phyloP scores from a whole-genome alignment of 495 filamentous ascomycete genomes.

The Bathelium albidoporum region DNA sequence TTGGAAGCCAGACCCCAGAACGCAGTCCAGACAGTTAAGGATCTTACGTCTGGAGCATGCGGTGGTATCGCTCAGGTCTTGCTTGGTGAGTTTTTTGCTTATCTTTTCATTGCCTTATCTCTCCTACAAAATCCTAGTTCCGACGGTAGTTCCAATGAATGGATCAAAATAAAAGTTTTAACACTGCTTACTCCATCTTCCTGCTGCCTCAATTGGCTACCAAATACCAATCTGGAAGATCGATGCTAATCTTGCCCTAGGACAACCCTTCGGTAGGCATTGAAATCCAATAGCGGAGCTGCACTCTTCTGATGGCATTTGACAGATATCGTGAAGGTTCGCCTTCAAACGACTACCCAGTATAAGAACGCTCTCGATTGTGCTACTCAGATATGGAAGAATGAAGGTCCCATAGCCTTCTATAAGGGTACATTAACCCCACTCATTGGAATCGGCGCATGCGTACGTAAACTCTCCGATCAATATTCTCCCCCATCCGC shows the following conservation, averaged over 20 bases:
- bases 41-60: slow-evolving; percentile 80
- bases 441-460: slow-evolving; percentile 90
- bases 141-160: too few relatives aligned
- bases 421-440: slow-evolving; percentile 99
- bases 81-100: slow-evolving; percentile 56
- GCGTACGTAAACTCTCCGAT: slow-evolving; percentile 42
- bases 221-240: not conserved
- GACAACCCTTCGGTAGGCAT: slow-evolving; percentile 74
- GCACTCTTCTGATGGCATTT: not conserved
- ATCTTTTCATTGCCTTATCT: not conserved
- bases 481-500: not conserved
- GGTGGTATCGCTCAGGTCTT: slow-evolving; percentile 92
- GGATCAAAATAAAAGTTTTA: too few relatives aligned
- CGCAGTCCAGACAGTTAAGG: slow-evolving; percentile 60
- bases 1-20: not conserved
- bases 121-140: too few relatives aligned
- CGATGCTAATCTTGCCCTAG: slow-evolving; percentile 35
- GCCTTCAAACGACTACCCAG: slow-evolving; percentile 75
- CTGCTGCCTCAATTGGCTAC: too few relatives aligned
- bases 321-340: slow-evolving; percentile 93
- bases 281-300: not conserved
- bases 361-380: slow-evolving; percentile 72
- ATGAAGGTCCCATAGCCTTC: slow-evolving; percentile 84
- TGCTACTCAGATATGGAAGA: slow-evolving; percentile 71
- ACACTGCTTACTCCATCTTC: too few relatives aligned